phyloP scores from a whole-genome alignment of 306 rosid genomes.

The Biancaea sappan region DNA sequence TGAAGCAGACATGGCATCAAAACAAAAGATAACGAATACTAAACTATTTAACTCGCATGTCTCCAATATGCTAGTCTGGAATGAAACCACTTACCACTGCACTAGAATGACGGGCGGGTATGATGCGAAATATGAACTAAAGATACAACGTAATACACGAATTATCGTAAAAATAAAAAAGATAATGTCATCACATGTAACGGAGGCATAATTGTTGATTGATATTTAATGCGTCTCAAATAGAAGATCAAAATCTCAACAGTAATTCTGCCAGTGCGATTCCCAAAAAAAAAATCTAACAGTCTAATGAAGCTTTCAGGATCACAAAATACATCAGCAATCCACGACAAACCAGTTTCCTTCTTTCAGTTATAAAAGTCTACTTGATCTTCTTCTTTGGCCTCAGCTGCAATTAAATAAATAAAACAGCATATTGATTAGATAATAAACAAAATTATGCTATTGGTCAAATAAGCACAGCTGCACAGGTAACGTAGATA shows the following conservation, averaged over 20 bases:
- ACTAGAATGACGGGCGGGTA: too few relatives aligned
- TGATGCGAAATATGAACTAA: too few relatives aligned
- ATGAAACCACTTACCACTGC: too few relatives aligned
- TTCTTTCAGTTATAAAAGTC: neutral
- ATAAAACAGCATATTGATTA: neutral
- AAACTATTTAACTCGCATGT: too few relatives aligned
- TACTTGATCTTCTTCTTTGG: constrained; percentile 26
- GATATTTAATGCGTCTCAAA: neutral
- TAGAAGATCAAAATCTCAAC: neutral
- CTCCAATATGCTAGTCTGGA: too few relatives aligned
- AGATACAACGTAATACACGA: neutral
- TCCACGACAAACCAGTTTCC: neutral
- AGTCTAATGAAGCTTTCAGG: neutral
- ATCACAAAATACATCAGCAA: neutral
- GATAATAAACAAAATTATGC: neutral
- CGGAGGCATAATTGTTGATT: neutral
- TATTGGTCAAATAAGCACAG: neutral
- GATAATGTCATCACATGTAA: neutral
- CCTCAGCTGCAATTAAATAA: constrained; percentile 3
- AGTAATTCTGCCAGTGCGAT: neutral
- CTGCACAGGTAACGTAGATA: neutral
- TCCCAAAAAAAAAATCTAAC: neutral
- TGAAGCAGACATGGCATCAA: too few relatives aligned
- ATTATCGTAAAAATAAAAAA: neutral
- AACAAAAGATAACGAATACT: too few relatives aligned